Conservation (phyloP, 306 rosid species). For the Notholithocarpus densiflorus region DNA sequence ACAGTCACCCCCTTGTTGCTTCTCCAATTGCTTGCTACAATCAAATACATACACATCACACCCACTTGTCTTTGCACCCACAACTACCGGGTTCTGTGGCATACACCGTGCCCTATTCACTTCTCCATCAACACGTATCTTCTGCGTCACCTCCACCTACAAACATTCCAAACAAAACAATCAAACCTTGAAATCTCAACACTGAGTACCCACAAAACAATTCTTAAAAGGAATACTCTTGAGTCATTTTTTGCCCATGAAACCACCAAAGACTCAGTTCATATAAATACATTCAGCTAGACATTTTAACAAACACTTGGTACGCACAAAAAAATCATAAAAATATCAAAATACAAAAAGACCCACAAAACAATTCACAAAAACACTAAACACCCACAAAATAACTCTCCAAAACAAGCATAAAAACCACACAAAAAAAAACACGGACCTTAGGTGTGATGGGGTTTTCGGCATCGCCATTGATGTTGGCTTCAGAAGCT, state of each 20-base stretch:
- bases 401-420: not conserved
- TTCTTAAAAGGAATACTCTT: not conserved
- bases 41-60: slow-evolving; percentile 78
- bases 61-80: slow-evolving; percentile 78
- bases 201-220: not conserved
- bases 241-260: not conserved
- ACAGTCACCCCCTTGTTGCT: slow-evolving; percentile 35
- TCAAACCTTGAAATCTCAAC: not conserved
- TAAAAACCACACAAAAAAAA: not conserved
- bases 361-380: not conserved
- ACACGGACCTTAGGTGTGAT: slow-evolving; percentile 54
- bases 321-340: not conserved
- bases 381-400: not conserved
- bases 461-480: slow-evolving; percentile 27
- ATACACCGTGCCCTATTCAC: slow-evolving; percentile 84
- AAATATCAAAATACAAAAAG: no score
- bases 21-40: slow-evolving; percentile 38
- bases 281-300: not conserved
- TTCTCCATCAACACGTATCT: slow-evolving; percentile 81
- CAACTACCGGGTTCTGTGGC: slow-evolving; percentile 65
- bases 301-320: slow-evolving; percentile 42
- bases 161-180: not conserved
- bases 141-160: slow-evolving; percentile 64
- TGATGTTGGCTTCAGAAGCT: slow-evolving; percentile 27
- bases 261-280: not conserved